These are phyloP conservation scores for Hypoxylon sp. DNA, from an alignment of 2,329 filamentous ascomycete species.

Conservation along the genomic window DNA sequence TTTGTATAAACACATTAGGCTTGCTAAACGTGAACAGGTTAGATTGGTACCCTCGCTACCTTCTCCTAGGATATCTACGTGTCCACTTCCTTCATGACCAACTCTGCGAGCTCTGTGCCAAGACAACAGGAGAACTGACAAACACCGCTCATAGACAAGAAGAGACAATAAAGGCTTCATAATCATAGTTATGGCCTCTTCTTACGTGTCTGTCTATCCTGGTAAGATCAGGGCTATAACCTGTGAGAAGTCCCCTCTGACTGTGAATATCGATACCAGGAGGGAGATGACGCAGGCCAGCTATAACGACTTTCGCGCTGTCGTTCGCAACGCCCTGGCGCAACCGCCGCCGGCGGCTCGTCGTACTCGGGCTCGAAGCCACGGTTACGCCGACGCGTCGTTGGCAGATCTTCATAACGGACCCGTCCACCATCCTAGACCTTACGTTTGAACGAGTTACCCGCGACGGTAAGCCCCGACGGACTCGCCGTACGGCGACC, in stretches of 20 bases:
- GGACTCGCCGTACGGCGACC: conserved; percentile 60
- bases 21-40: background rate
- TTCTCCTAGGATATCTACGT: background rate
- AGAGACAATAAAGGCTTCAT: background rate
- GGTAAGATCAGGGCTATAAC: background rate
- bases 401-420: conserved; percentile 50
- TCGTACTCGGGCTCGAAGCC: conserved; percentile 49
- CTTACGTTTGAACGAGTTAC: conserved; percentile 37
- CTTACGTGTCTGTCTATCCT: background rate
- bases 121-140: background rate
- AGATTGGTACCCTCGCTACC: background rate
- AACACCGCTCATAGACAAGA: conserved; percentile 4
- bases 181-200: conserved; percentile 1
- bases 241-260: background rate
- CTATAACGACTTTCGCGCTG: conserved; percentile 50
- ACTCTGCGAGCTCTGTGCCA: conserved; percentile 18
- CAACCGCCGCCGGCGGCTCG: conserved; percentile 46
- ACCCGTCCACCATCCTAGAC: conserved; percentile 28
- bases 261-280: background rate
- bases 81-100: background rate
- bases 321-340: conserved; percentile 36
- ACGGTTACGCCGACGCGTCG: conserved; percentile 47
- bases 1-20: too few relatives aligned
- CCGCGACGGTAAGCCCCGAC: conserved; percentile 31
- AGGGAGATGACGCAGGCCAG: too few relatives aligned